Base-by-base conservation (phyloP, 805 yeast genomes). In the Suhomyces pyralidae region DNA sequence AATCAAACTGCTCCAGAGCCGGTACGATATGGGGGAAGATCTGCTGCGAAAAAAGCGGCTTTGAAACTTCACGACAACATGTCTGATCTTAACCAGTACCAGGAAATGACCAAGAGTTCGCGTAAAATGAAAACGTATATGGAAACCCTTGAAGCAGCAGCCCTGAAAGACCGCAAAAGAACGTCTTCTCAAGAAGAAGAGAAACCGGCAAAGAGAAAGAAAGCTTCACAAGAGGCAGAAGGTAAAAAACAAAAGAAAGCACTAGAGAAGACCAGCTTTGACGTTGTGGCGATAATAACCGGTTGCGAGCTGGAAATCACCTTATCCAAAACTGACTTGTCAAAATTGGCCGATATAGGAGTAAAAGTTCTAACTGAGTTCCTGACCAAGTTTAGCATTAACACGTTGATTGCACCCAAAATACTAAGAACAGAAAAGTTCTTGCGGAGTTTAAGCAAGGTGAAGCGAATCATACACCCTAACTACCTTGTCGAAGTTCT, bases 371-470 rank as follows among this genome's bases (percentile, higher is more conserved):
- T 73, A 15, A 69, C 76, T 12, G 81, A 78, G 3, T 74, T 74
- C 7, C 68, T 73, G 15, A 55, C 80, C 6, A 76, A 74, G 46
- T 66, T 77, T 44, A 48, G 49, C 8, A 60, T 65, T 49, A 81
- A 82, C 60, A 68, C 81, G 0, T 69, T 88, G 9, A 81, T 92
- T 9, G 92, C 97, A 0, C 97, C 97, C 1, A 83, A 83, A 55
- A 77, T 87, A n/a, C 64, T 88, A 60, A 76, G 97, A 58, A 93
- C 98, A 0, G 96, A 88, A 53, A 94, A 93, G 69, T 92, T 93
- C 61, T 75, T 93, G 50, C 79, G 81, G 43, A 83, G 91, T 19
- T 69, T 91, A 48, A 81, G 90, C 49, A 74, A 74, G 42, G 83
- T 82, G 8, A 67, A 70, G n/a, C 68, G 73, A 50, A 79, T 84